Conservation (phyloP, 345 rosid species). For the Eucalyptus sp. region DNA sequence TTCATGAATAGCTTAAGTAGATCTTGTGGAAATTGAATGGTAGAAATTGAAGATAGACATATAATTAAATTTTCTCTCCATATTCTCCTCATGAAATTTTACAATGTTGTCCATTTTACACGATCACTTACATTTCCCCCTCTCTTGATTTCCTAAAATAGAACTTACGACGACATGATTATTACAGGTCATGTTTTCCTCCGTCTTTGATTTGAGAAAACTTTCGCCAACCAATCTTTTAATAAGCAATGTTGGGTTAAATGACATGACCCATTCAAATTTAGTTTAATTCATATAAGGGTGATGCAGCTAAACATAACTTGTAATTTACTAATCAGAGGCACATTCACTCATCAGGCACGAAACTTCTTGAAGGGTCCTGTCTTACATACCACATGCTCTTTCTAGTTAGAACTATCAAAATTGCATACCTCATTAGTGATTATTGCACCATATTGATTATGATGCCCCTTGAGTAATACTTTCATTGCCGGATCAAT, state of each 20-base stretch:
- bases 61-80: background rate
- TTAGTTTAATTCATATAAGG: too few relatives aligned
- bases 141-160: background rate
- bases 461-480: too few relatives aligned
- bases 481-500: fast-evolving
- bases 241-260: background rate
- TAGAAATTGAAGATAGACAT: background rate
- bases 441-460: too few relatives aligned
- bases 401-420: too few relatives aligned
- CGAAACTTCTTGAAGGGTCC: fast-evolving
- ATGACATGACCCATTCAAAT: background rate
- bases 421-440: too few relatives aligned
- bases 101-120: background rate
- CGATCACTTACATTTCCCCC: background rate
- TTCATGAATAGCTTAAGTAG: background rate
- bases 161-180: background rate
- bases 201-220: background rate
- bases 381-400: fast-evolving
- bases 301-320: too few relatives aligned
- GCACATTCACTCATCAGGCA: fast-evolving
- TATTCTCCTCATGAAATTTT: background rate
- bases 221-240: background rate
- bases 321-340: too few relatives aligned
- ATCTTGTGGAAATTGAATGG: background rate
- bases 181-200: background rate